Percentiles rank a stretch among this genome's conserved stretches.
These are phyloP conservation scores for Acacia concinna DNA, from an alignment of 331 rosid species.

Conservation along the genomic window DNA sequence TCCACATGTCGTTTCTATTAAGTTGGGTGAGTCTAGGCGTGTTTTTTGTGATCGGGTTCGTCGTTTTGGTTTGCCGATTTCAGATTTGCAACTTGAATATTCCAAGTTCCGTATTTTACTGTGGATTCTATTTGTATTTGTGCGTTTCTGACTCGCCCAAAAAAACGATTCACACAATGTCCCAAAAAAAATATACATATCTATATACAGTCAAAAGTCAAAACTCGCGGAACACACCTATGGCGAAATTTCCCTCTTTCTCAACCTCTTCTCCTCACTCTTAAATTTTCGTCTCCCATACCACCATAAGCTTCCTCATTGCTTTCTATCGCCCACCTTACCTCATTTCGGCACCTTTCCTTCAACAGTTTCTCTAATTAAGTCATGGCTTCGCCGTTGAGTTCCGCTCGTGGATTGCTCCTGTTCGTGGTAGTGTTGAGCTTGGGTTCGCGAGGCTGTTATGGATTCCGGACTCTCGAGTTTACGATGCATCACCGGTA, in stretches of 20 bases:
- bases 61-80: too few relatives aligned
- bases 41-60: too few relatives aligned
- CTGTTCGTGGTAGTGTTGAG: slow-evolving; percentile 18
- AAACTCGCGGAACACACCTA: not conserved
- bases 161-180: not conserved
- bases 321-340: not conserved
- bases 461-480: slow-evolving; percentile 43
- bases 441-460: slow-evolving; percentile 32
- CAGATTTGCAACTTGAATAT: too few relatives aligned
- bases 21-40: too few relatives aligned
- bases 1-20: too few relatives aligned
- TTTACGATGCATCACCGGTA: slow-evolving; percentile 64
- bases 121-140: too few relatives aligned
- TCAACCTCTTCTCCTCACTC: not conserved
- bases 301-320: not conserved
- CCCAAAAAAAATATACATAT: too few relatives aligned
- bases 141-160: too few relatives aligned
- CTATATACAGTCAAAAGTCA: too few relatives aligned
- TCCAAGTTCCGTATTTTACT: too few relatives aligned
- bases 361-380: not conserved
- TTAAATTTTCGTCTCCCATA: not conserved
- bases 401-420: not conserved
- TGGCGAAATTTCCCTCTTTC: not conserved
- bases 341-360: not conserved
- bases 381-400: slow-evolving; percentile 33